Conservation (phyloP, 2,329 filamentous ascomycete species). For the Neodidymelliopsis sp. region DNA sequence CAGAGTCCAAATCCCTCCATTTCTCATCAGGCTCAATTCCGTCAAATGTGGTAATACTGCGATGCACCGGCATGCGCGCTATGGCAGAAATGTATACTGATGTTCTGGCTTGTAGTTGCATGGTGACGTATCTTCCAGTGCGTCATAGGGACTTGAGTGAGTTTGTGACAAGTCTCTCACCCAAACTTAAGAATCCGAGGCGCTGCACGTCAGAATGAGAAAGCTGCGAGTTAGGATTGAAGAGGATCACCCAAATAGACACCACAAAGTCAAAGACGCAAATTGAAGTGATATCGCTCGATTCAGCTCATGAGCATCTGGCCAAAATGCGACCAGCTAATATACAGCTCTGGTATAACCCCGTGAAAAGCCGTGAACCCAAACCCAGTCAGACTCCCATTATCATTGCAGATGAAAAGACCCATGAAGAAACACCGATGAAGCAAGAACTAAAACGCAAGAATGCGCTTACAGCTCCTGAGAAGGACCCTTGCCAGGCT, state of each 20-base stretch:
- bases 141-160: neutral
- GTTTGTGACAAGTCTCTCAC: too few relatives aligned
- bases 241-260: too few relatives aligned
- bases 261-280: too few relatives aligned
- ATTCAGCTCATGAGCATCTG: constrained; percentile 55
- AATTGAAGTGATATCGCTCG: constrained; percentile 44
- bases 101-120: too few relatives aligned
- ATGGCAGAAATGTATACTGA: too few relatives aligned
- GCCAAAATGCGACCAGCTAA: constrained; percentile 63
- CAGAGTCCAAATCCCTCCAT: too few relatives aligned
- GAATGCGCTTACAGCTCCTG: constrained; percentile 83
- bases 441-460: constrained; percentile 45
- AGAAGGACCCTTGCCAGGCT: constrained; percentile 89
- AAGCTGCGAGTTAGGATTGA: neutral
- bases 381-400: constrained; percentile 72
- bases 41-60: too few relatives aligned
- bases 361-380: constrained; percentile 61
- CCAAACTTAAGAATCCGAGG: too few relatives aligned
- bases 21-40: too few relatives aligned
- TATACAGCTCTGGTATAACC: constrained; percentile 66
- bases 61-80: neutral
- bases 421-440: constrained; percentile 57
- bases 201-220: neutral
- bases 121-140: neutral
- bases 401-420: constrained; percentile 75